Evolutionary conservation across 2,329 filamentous ascomycete species (phyloP).

Genomic region (Fusarium agapanthi): DNA sequence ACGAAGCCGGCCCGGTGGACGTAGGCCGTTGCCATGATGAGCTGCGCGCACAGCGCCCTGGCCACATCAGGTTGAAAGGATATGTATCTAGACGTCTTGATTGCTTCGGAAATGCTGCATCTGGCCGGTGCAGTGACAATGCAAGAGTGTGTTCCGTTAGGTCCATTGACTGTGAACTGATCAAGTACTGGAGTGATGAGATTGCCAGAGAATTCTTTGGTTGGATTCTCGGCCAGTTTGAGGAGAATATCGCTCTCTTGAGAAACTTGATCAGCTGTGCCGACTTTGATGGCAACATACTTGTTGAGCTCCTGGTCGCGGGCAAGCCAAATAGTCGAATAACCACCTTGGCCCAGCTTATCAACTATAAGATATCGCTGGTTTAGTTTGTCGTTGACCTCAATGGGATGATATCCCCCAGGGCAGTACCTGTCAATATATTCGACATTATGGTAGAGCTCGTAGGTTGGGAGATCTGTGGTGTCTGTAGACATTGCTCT

Average conservation of each 20-base stretch:
- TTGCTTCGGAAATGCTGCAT: rapidly evolving
- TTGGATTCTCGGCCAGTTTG: rapidly evolving
- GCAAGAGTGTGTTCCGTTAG: neutral
- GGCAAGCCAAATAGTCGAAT: neutral
- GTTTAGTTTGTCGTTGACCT: rapidly evolving
- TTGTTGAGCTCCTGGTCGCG: neutral
- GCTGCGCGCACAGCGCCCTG: neutral
- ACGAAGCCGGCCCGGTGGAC: neutral
- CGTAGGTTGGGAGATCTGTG: neutral
- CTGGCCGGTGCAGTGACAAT: neutral
- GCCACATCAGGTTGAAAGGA: rapidly evolving
- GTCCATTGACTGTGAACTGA: neutral
- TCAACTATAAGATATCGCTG: neutral
- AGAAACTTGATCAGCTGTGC: neutral
- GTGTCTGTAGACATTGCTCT: neutral
- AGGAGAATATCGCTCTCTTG: neutral
- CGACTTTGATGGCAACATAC: neutral
- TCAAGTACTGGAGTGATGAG: neutral
- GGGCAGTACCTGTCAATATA: neutral
- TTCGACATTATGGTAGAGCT: neutral
- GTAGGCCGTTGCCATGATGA: neutral
- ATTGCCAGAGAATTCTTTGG: rapidly evolving
- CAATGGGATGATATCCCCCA: neutral
- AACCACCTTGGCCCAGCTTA: neutral
- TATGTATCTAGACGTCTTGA: rapidly evolving